Evolutionary conservation across 768 basidiomycete genomes (phyloP).

Genomic region (Sistotremastrum niveocremeum): DNA sequence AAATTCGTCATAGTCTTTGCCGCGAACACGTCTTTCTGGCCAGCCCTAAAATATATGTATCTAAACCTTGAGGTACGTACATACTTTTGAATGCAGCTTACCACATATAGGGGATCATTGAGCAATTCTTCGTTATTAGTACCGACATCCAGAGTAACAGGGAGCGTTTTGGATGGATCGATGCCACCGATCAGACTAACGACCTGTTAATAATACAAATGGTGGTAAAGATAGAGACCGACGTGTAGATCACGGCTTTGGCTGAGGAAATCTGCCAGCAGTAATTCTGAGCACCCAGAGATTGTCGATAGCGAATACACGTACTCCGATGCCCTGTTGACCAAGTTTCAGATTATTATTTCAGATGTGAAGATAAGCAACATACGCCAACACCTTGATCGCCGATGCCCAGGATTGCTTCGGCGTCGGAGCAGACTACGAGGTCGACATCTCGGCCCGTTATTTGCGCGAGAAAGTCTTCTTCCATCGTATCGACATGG

Average conservation of each 20-base stretch:
- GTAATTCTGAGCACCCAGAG: background rate
- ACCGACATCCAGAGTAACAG: conserved; percentile 61
- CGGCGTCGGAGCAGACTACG: conserved; percentile 73
- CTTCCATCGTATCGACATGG: conserved; percentile 55
- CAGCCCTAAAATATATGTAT: conserved; percentile 40
- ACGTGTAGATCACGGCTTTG: conserved; percentile 72
- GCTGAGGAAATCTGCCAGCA: conserved; percentile 49
- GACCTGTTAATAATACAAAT: background rate
- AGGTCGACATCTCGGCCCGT: conserved; percentile 53
- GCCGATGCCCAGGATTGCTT: conserved; percentile 72
- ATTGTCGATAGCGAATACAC: background rate
- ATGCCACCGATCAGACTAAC: conserved; percentile 50
- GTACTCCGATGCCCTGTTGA: conserved; percentile 24
- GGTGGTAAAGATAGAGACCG: conserved; percentile 7
- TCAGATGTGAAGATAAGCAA: background rate
- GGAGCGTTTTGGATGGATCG: conserved; percentile 43
- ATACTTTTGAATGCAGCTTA: conserved; percentile 19
- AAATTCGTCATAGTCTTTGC: conserved; percentile 64
- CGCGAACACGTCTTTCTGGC: conserved; percentile 53
- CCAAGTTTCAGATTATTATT: background rate
- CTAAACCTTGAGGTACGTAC: background rate
- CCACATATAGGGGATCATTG: conserved; percentile 53
- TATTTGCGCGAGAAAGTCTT: conserved; percentile 58
- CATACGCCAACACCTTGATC: conserved; percentile 59
- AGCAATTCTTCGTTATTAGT: conserved; percentile 56